Conservation (phyloP, 139 green algal species). For the Limnomonas spitsbergensis region DNA sequence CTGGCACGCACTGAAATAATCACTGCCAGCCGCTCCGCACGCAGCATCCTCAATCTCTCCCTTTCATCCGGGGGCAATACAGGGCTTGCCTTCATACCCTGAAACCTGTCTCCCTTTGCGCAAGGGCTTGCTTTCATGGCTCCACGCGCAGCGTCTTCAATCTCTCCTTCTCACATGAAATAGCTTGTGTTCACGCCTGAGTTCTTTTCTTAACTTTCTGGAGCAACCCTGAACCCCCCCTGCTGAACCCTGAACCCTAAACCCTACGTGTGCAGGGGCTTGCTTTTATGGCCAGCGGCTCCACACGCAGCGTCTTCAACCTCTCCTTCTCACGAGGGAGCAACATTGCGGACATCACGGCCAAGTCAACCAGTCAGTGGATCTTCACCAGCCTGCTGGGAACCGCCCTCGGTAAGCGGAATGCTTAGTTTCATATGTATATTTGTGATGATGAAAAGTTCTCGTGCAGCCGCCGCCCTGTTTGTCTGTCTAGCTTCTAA, state of each 20-base stretch:
- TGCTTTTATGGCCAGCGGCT: constrained; percentile 66
- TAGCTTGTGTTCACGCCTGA: too few relatives aligned
- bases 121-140: constrained; percentile 62
- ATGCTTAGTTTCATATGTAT: background rate
- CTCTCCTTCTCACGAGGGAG: constrained; percentile 60
- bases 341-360: constrained; percentile 67
- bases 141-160: constrained; percentile 68
- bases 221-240: background rate
- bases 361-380: constrained; percentile 62
- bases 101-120: background rate
- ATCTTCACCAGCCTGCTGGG: constrained; percentile 67
- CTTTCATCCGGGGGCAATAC: constrained; percentile 68
- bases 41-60: constrained; percentile 67
- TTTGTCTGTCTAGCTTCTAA: background rate
- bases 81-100: background rate
- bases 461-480: background rate
- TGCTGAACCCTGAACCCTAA: background rate
- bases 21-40: constrained; percentile 63
- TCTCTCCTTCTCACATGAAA: constrained; percentile 59
- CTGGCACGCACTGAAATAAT: too few relatives aligned
- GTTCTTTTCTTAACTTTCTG: too few relatives aligned
- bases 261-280: constrained; percentile 20
- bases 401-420: constrained; percentile 39
- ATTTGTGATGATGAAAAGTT: background rate
- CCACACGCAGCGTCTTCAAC: constrained; percentile 68